Conservation (phyloP, 2,329 filamentous ascomycete genomes). For the Penicillium polonicum region DNA sequence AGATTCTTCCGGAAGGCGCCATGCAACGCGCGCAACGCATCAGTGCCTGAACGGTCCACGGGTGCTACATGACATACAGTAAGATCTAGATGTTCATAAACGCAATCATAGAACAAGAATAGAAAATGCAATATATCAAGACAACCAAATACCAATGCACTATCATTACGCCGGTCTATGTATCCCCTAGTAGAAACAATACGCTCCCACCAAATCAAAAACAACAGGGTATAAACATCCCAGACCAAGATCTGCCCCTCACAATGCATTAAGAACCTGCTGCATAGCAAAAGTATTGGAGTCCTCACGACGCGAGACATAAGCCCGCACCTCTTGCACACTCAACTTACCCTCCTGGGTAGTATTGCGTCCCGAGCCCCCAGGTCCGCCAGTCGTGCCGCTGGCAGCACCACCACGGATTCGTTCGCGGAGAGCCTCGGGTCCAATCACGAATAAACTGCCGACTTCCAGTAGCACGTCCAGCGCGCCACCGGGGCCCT, state of each 20-base stretch:
- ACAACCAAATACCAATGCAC: neutral
- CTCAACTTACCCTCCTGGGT: slow-evolving; percentile 53
- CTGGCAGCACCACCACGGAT: slow-evolving; percentile 58
- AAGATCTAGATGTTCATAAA: no score
- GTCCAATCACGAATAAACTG: slow-evolving; percentile 90
- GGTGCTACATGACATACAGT: no score
- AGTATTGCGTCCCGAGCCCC: slow-evolving; percentile 37
- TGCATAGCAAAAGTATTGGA: slow-evolving; percentile 77
- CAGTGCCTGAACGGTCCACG: no score
- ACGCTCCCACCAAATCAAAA: slow-evolving; percentile 1
- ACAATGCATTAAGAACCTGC: slow-evolving; percentile 70
- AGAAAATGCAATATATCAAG: neutral
- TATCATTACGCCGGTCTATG: slow-evolving; percentile 2
- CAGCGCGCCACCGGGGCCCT: slow-evolving; percentile 56
- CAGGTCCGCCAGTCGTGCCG: slow-evolving; percentile 45
- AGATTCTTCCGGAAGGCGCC: neutral
- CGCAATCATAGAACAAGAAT: neutral
- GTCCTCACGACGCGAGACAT: slow-evolving; percentile 83
- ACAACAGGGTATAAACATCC: slow-evolving; percentile 2
- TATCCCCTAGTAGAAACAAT: neutral
- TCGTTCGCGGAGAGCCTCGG: slow-evolving; percentile 71
- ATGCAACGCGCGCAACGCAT: no score
- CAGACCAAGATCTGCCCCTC: slow-evolving; percentile 10
- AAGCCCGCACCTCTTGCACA: slow-evolving; percentile 65
- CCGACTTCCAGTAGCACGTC: slow-evolving; percentile 92